phyloP scores from a whole-genome alignment of 495 filamentous ascomycete species.

The Penicillium odoratum region DNA sequence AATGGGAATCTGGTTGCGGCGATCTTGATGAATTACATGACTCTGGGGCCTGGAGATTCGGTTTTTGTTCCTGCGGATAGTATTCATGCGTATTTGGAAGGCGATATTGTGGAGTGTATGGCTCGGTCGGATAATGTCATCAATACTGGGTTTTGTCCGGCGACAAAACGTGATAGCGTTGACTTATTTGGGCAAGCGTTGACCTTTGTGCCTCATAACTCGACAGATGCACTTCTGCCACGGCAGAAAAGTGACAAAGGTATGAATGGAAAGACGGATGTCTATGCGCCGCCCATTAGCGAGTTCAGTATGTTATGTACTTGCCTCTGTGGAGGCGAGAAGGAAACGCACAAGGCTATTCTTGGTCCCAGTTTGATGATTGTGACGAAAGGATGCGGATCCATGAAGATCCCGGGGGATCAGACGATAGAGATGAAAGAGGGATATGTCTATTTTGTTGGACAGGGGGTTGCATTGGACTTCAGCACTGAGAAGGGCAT shows the following conservation, averaged over 20 bases:
- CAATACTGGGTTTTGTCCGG: conserved; percentile 72
- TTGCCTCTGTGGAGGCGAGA: conserved; percentile 55
- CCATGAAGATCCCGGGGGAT: conserved; percentile 52
- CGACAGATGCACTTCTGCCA: conserved; percentile 52
- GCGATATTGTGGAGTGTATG: conserved; percentile 86
- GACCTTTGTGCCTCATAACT: conserved; percentile 60
- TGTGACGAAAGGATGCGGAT: conserved; percentile 61
- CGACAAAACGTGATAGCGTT: conserved; percentile 58
- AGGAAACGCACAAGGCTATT: conserved; percentile 55
- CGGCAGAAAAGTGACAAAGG: conserved; percentile 51
- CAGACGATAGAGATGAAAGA: conserved; percentile 55
- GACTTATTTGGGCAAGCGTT: conserved; percentile 62
- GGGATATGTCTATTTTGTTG: conserved; percentile 69
- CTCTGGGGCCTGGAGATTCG: conserved; percentile 62
- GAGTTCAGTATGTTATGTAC: conserved; percentile 72
- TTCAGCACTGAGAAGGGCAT: conserved; percentile 51
- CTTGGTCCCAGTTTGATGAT: conserved; percentile 67
- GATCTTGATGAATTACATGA: conserved; percentile 71
- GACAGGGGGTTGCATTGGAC: conserved; percentile 54
- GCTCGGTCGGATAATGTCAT: conserved; percentile 78
- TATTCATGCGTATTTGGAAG: conserved; percentile 75
- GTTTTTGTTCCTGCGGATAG: conserved; percentile 77
- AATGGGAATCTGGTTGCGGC: conserved; percentile 65
- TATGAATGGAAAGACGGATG: conserved; percentile 56
- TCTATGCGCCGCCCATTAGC: conserved; percentile 66